Percentiles rank a stretch among this genome's conserved stretches.
Conservation (phyloP, 2,329 filamentous ascomycete species). For the Diaporthe humulicola region DNA sequence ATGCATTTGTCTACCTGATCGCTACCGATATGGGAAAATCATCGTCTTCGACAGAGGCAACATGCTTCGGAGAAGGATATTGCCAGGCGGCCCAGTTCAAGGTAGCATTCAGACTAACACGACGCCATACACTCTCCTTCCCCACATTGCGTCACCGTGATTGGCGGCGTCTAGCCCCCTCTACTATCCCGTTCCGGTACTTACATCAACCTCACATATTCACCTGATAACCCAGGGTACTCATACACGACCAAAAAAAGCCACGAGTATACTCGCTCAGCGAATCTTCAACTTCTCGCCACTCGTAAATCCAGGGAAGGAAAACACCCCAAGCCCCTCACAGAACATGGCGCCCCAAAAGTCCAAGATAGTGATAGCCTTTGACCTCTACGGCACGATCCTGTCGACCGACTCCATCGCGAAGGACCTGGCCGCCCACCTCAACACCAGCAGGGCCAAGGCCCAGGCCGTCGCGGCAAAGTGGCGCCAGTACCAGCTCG, state of each 20-base stretch:
- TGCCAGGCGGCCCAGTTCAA: not conserved
- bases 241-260: not conserved
- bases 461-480: slow-evolving; percentile 68
- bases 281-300: not conserved
- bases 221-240: not conserved
- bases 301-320: slow-evolving; percentile 22
- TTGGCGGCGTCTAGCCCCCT: slow-evolving; percentile 12
- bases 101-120: slow-evolving; percentile 15
- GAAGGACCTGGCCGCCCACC: slow-evolving; percentile 67
- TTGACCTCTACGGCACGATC: slow-evolving; percentile 82
- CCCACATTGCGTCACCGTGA: slow-evolving; percentile 38
- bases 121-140: not conserved
- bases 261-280: not conserved
- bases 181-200: slow-evolving; percentile 21
- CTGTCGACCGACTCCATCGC: slow-evolving; percentile 79
- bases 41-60: no score
- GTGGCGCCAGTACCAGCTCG: slow-evolving; percentile 79
- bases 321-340: not conserved
- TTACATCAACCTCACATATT: not conserved
- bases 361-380: slow-evolving; percentile 68
- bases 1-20: no score
- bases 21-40: no score
- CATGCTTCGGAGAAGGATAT: not conserved
- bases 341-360: slow-evolving; percentile 45
- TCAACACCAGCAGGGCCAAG: slow-evolving; percentile 63